Base-by-base conservation (phyloP, 345 rosid species). In the Aurinia saxatilis region DNA sequence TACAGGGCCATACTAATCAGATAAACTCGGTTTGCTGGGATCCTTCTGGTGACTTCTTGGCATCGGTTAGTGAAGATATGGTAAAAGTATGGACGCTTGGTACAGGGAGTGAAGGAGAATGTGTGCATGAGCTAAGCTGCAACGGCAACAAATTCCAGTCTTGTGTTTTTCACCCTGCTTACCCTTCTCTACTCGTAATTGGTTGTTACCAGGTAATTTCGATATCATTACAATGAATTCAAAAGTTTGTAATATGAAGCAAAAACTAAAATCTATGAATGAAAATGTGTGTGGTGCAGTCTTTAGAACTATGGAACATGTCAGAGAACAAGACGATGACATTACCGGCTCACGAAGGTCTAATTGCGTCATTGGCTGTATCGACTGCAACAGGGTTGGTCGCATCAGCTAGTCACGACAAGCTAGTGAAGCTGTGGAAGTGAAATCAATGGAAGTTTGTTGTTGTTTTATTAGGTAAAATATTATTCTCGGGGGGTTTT, bases 371-470 rank as follows among this genome's bases (percentile, higher is more conserved):
- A 2, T 60, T 93, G 73, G 84, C 97, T 0, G 91, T 77, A 12
- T 90, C 97, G 15, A 77, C 85, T 2, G 81, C 66, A 56, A 79
- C 90, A 0, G 96, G 97, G 42, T 57, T 82, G 77, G 86, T 93
- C 53, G 97, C 99, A 42, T 93, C 99, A 13, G 99, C 96, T 2
- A 87, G 99, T 75, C 97, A 93, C 6, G 97, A 93, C 73, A 86
- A 84, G 80, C 65, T 58, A 46, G 87, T 93, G 65, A 93, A 93
- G 82, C 78, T 93, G 35, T 93, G 99, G 99, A 93, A 86, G 72
- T 87, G 73, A 80, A 38, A 36, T 3, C 6, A 50, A 25, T 35
- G 40, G 41, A 49, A 13, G 58, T 36, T 34, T 46, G 51, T 62
- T 61, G 68, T 63, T 21, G n/a, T n/a, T n/a, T n/a, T n/a, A n/a